These are phyloP conservation scores for Striga asiatica DNA, from an alignment of 257 asterid genomes.

Conservation along the genomic window DNA sequence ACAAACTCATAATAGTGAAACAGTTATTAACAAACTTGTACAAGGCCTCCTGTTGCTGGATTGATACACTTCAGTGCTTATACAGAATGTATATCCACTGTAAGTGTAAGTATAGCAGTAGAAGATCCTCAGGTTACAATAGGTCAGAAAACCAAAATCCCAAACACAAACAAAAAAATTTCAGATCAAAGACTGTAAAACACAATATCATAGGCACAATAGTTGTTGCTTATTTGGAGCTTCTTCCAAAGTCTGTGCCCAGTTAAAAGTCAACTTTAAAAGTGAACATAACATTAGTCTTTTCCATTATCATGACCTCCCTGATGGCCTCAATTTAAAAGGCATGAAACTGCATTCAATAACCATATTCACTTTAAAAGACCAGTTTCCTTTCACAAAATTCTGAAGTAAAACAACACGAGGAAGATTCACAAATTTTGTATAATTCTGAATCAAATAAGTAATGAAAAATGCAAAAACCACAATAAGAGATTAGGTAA, in stretches of 20 bases:
- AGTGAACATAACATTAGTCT: constrained; percentile 61
- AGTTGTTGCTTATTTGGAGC: constrained; percentile 55
- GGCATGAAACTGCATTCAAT: constrained; percentile 54
- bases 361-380: background rate
- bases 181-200: constrained; percentile 30
- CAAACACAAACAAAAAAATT: background rate
- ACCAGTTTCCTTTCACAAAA: background rate
- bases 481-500: background rate
- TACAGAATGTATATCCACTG: no score
- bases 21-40: no score
- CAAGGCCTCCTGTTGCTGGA: no score
- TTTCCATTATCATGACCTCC: constrained; percentile 91
- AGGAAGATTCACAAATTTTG: background rate
- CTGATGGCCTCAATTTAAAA: constrained; percentile 78
- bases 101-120: no score
- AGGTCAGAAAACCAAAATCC: no score
- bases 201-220: constrained; percentile 67
- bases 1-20: no score
- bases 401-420: background rate
- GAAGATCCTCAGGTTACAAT: no score
- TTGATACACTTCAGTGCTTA: no score
- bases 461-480: background rate
- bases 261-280: constrained; percentile 85
- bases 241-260: no score
- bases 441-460: background rate